Evolutionary conservation across 176 grass and related monocot genomes (phyloP), one percentile per base, ranked within the genome.

Genomic region (Saccharum officinarum): DNA sequence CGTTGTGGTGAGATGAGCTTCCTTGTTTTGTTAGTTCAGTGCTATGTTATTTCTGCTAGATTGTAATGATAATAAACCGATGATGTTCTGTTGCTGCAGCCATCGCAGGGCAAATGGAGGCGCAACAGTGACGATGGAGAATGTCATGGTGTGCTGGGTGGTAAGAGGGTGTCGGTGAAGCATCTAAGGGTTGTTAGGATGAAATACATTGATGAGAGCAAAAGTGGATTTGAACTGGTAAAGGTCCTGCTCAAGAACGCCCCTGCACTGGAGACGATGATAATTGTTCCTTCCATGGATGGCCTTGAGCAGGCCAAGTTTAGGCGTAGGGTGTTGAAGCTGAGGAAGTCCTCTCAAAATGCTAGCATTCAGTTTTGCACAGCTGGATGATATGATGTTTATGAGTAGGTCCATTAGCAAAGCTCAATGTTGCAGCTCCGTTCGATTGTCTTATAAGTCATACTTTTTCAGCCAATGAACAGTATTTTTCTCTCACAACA

Each of bases 281-380:
- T 74, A 33, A 85, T 92, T 67, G 90, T 92, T 79, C 83, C 86
- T 68, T 88, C 90, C 78, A 88, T 86, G 90, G 90, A 92, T 83
- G 90, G 86, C 39, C 86, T 92, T 50, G 90, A 92, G 77, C 86
- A 82, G 77, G 90, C 86, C 33, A 86, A 75, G 61, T 92, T 92
- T 63, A 83, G 73, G 73, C 78, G 86, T 31, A 89, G 83, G 78
- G 90, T 92, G 30, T 83, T 87, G 64, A 88, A 86, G 55, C 69
- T 88, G 37, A 82, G 83, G 30, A 92, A 74, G 38, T 70, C 83
- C 23, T 92, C 90, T 69, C 44, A 20, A 17, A 69, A 78, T 75
- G 78, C 55, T 46, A 73, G 31, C 78, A 78, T 88, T 57, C 76
- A 80, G 40, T 92, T 88, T 78, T 68, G 67, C 25, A 61, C 73